Base-by-base conservation (phyloP, 225 moss, liverwort and hornwort species). In the Antitrichia curtipendula region DNA sequence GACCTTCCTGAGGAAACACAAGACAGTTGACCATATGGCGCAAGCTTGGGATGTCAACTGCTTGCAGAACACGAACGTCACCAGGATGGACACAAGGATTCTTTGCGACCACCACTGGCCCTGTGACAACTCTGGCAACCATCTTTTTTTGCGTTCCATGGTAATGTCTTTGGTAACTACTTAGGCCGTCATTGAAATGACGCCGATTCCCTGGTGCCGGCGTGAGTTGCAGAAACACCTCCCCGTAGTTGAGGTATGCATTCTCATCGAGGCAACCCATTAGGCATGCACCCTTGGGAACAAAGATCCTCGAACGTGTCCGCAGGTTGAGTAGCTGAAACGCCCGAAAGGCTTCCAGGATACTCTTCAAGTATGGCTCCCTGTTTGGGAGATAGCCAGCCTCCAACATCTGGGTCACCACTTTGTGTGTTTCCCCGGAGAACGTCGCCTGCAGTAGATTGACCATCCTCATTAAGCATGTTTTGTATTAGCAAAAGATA, bases 41-140 rank as follows among this genome's bases (percentile, higher is more conserved):
- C 86, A 97, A 87, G 63, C 92, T 84, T 45, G 95, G 94, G 53
- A 94, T 87, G 89, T 97, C 91, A 29, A 95, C 92, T 29, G 95
- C 95, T 85, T 77, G 82, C 49, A 97, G 86, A 40, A 92, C 90
- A 76, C 97, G 95, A 78, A 97, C 83, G 85, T 97, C 97, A 56
- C 97, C 97, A 74, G 97, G 95, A 88, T 97, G 96, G 43, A 95
- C 87, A 86, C 95, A 97, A 78, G 97, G 96, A 83, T 95, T 97
- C 80, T 97, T 97, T 62, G 95, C 91, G 36, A 96, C 95, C 73
- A 95, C 93, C 22, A 97, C 92, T 87, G 81, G 75, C 32, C 94
- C 94, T 45, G 91, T 93, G 78, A 97, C 92, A 58, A 95, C 92
- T 79, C 89, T 85, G 60, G 88, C 91, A 59, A 85, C 90, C 74